Evolutionary conservation across 805 yeast species (phyloP).

Genomic region (Suhomyces prunicola): DNA sequence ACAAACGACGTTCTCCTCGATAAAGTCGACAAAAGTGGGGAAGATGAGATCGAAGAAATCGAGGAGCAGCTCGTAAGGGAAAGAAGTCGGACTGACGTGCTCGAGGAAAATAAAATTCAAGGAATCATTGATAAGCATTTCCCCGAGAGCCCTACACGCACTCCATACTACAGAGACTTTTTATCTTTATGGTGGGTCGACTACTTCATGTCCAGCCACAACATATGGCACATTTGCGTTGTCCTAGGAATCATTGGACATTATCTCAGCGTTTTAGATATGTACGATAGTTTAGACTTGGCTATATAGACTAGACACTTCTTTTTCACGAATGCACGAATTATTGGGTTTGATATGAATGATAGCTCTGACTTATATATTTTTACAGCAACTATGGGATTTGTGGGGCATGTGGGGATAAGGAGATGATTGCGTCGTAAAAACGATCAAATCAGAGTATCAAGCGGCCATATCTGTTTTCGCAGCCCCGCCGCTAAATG

Average conservation of each 20-base stretch:
- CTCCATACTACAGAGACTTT: constrained; percentile 39
- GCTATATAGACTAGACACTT: not conserved
- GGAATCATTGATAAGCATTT: constrained; percentile 36
- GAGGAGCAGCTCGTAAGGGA: constrained; percentile 22
- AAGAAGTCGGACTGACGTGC: not conserved
- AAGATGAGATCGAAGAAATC: constrained; percentile 34
- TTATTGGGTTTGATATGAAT: not conserved
- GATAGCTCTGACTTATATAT: not conserved
- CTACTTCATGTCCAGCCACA: constrained; percentile 73
- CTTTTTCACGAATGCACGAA: not conserved
- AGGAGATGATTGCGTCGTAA: not conserved
- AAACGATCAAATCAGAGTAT: not conserved
- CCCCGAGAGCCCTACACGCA: constrained; percentile 27
- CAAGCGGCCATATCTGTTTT: not conserved
- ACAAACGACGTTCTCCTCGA: constrained; percentile 32
- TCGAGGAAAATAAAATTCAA: constrained; percentile 19
- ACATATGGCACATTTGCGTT: constrained; percentile 92
- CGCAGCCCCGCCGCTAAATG: not conserved
- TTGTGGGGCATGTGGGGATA: not conserved
- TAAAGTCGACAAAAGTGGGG: constrained; percentile 35
- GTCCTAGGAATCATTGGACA: constrained; percentile 88
- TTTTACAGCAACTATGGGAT: not conserved
- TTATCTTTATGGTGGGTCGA: constrained; percentile 82
- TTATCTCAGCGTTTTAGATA: constrained; percentile 70
- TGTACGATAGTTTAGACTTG: constrained; percentile 44